phyloP scores from a whole-genome alignment of 352 stramenopile species.

The Globisporangium cylindrosporum region DNA sequence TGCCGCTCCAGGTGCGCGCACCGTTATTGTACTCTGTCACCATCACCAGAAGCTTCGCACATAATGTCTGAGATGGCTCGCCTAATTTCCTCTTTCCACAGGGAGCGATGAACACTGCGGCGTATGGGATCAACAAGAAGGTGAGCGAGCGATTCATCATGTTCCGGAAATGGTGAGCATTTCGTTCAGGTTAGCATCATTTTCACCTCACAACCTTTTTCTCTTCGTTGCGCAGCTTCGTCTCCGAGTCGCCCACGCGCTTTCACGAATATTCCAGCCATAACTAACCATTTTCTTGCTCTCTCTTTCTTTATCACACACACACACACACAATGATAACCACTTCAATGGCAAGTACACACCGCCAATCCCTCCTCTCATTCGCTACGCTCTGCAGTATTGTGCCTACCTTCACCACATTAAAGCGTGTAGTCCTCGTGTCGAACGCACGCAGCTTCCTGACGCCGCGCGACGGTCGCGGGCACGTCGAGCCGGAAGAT shows the following conservation, averaged over 20 bases:
- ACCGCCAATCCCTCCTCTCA: background rate
- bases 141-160: constrained; percentile 18
- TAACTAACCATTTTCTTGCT: background rate
- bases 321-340: background rate
- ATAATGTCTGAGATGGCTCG: background rate
- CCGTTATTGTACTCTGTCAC: background rate
- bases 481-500: constrained; percentile 49
- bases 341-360: background rate
- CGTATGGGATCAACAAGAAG: constrained; percentile 64
- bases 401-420: background rate
- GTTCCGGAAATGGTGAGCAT: background rate
- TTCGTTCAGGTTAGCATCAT: background rate
- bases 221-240: constrained; percentile 9
- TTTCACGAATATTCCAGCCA: background rate
- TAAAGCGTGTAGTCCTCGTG: constrained; percentile 26
- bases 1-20: constrained; percentile 52
- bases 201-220: background rate
- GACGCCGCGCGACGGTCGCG: constrained; percentile 33
- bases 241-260: constrained; percentile 9
- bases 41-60: background rate
- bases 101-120: constrained; percentile 56
- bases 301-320: background rate
- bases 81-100: constrained; percentile 14
- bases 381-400: too few relatives aligned
- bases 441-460: constrained; percentile 31